Evolutionary conservation across 306 rosid genomes (phyloP).

Genomic region (Cucumis cinereus): DNA sequence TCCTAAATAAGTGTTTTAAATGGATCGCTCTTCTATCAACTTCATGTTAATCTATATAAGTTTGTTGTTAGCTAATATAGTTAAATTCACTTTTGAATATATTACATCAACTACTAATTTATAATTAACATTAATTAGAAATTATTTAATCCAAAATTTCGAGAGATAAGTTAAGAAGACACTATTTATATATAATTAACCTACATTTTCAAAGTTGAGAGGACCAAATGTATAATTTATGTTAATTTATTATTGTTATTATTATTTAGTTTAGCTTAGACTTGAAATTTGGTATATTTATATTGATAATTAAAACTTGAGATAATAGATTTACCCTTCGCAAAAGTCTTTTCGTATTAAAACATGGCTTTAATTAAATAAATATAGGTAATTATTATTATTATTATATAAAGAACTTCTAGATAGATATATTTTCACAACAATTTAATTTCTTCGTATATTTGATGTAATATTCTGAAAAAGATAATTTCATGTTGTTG

Average conservation of each 20-base stretch:
- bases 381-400: too few relatives aligned
- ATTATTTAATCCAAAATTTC: neutral
- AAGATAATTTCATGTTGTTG: too few relatives aligned
- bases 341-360: neutral
- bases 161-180: neutral
- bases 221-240: neutral
- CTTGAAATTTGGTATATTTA: neutral
- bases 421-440: too few relatives aligned
- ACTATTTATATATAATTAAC: neutral
- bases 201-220: neutral
- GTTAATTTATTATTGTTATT: neutral
- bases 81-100: too few relatives aligned
- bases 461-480: too few relatives aligned
- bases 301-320: neutral
- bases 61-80: neutral
- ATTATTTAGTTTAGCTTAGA: neutral
- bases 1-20: neutral
- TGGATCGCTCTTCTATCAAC: neutral
- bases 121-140: neutral
- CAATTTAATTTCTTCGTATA: too few relatives aligned
- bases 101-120: too few relatives aligned
- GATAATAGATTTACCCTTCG: neutral
- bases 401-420: too few relatives aligned
- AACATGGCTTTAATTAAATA: neutral
- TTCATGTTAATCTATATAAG: neutral